phyloP scores from a whole-genome alignment of 2,329 filamentous ascomycete genomes.

The Nemania diffusa region DNA sequence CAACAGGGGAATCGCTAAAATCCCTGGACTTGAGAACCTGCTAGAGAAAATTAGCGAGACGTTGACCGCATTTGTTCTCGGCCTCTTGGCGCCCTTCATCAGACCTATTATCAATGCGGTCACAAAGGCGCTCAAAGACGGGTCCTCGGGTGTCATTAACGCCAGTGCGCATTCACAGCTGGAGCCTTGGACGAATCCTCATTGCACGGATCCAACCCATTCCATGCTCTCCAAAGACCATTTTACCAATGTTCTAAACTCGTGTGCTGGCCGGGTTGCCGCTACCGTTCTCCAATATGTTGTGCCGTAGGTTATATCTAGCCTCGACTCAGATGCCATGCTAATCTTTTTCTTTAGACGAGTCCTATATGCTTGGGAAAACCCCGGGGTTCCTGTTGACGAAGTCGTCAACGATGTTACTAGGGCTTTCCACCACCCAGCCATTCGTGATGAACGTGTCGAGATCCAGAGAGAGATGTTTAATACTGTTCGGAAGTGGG shows the following conservation, averaged over 20 bases:
- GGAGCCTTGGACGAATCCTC: conserved; percentile 81
- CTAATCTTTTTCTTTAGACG: conserved; percentile 60
- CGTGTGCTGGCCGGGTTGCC: conserved; percentile 78
- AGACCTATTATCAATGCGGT: conserved; percentile 90
- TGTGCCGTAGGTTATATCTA: conserved; percentile 70
- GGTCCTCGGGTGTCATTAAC: conserved; percentile 76
- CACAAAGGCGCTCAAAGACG: conserved; percentile 84
- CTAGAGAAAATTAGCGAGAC: conserved; percentile 95
- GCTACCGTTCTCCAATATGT: conserved; percentile 84
- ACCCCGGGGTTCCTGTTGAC: conserved; percentile 81
- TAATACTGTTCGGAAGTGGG: conserved; percentile 84
- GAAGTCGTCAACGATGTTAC: conserved; percentile 86
- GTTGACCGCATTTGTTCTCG: conserved; percentile 89
- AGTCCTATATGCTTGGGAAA: conserved; percentile 92
- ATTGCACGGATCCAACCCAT: conserved; percentile 81
- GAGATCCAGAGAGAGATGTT: conserved; percentile 93
- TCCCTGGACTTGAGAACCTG: conserved; percentile 89
- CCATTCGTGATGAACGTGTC: conserved; percentile 76
- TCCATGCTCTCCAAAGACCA: conserved; percentile 87
- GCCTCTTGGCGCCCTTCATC: conserved; percentile 89
- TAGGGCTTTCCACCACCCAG: conserved; percentile 90
- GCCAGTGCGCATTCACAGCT: conserved; percentile 79
- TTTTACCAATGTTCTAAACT: conserved; percentile 82
- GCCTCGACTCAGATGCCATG: neutral
- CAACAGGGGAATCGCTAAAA: conserved; percentile 85